Base-by-base conservation (phyloP, 2,329 filamentous ascomycete species). In the Ophiostoma piceae region DNA sequence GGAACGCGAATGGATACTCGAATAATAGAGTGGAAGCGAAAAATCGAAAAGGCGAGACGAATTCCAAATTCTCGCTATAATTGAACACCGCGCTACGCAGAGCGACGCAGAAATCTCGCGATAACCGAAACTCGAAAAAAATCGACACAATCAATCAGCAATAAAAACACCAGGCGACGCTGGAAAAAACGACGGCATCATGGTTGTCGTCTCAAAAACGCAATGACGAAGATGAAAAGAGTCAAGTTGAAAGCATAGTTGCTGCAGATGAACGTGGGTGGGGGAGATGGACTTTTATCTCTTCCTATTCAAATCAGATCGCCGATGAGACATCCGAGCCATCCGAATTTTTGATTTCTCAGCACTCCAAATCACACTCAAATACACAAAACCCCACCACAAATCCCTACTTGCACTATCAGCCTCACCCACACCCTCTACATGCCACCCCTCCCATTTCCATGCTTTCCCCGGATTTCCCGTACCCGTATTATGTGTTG, bases 181-280 rank as follows among this genome's bases (percentile, higher is more conserved):
- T 39, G 32, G 19, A 39, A 65, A 65, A 65, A 2, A 39, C 62
- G 11, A 39, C 8, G 19, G 19, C 35, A 65, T 65, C 19, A 12
- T 9, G 6, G 9, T 1, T 4, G 35, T 41, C 35, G 35, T 26
- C 32, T 39, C 35, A 39, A 1, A n/a, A 39, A 22, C 8, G 19
- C 62, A 65, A 41, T 62, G 85, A 87, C 77, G 84, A 85, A 37
- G 85, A 84, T 22, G 84, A 86, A 74, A 84, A 87, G 75, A 86
- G 87, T 74, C 83, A 83, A 72, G 83, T 82, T 84, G 86, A 83
- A 80, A 72, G 35, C 16, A 1, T 37, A 19, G 29, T 8, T 2
- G 6, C 54, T 64, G 16, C 14, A 16, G 2, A 1, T 1, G 11
- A 39, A 62, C 4, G 8, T 37, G 65, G 37, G 26, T 16, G 64